A percentile compares a stretch with the other conserved stretches of the same genome.
These are phyloP conservation scores for Solanum appendiculatum DNA, from an alignment of 257 asterid species.

Conservation along the genomic window DNA sequence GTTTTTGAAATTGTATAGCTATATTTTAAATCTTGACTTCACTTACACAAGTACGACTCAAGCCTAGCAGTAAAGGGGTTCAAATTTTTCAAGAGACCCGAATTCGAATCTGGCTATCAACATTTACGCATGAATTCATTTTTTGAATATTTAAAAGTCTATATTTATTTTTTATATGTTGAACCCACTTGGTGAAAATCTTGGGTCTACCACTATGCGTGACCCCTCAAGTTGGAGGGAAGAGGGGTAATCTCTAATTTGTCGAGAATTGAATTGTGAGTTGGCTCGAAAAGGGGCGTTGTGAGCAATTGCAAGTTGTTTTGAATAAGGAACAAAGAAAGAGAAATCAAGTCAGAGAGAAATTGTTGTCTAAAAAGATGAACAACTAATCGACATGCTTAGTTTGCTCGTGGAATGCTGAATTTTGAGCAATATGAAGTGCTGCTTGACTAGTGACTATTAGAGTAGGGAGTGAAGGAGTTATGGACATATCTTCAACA, in stretches of 20 bases:
- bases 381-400: not conserved
- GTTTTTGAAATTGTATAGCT: no score
- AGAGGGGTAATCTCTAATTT: not conserved
- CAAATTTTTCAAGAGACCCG: no score
- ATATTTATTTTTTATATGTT: no score
- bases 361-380: not conserved
- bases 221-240: not conserved
- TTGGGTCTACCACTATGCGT: no score
- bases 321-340: not conserved
- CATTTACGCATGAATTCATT: no score
- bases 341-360: not conserved
- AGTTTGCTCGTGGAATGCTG: not conserved
- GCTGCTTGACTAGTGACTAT: not conserved
- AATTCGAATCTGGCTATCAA: no score
- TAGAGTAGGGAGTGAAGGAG: not conserved
- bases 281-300: not conserved
- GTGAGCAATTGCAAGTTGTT: not conserved
- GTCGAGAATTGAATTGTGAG: not conserved
- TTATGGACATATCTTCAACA: not conserved
- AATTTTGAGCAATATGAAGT: not conserved
- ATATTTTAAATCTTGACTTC: no score
- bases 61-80: no score
- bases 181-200: no score
- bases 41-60: no score
- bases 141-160: no score